Conservation (phyloP, 345 rosid genomes). For the Moricandia moricandioides region DNA sequence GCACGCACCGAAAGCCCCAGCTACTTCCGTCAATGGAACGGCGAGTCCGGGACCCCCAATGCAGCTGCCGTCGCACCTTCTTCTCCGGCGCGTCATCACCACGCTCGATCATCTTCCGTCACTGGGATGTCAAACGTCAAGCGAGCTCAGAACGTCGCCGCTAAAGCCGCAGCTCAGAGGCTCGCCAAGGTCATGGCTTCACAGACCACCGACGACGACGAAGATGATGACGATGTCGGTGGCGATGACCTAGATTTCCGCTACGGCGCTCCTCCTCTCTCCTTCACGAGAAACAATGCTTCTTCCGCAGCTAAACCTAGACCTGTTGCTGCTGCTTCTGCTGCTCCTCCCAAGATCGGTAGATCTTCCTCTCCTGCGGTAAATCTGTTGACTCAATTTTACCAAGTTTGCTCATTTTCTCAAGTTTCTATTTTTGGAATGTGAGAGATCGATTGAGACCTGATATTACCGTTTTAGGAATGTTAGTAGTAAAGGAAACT, state of each 20-base stretch:
- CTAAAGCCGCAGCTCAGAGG: conserved; percentile 95
- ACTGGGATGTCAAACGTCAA: conserved; percentile 74
- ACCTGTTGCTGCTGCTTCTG: conserved; percentile 20
- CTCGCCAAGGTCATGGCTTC: conserved; percentile 99
- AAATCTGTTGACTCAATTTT: conserved; percentile 23
- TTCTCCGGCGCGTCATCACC: conserved; percentile 62
- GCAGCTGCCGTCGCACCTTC: conserved; percentile 35
- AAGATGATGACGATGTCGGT: conserved; percentile 35
- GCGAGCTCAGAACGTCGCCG: conserved; percentile 88
- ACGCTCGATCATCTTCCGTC: conserved; percentile 65
- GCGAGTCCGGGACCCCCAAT: conserved; percentile 47
- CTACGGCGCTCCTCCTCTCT: conserved; percentile 75
- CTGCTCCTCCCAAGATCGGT: conserved; percentile 46
- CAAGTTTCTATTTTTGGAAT: conserved; percentile 29
- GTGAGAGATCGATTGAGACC: conserved; percentile 21
- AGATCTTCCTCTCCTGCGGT: conserved; percentile 97
- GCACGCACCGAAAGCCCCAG: conserved; percentile 71
- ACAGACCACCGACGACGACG: conserved; percentile 79
- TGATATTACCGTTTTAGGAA: background rate
- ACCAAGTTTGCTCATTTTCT: conserved; percentile 11
- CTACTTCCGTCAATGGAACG: conserved; percentile 71
- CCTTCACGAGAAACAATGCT: conserved; percentile 53
- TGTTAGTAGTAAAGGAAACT: conserved; percentile 16
- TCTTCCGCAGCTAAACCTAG: conserved; percentile 36
- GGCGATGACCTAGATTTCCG: conserved; percentile 76